Conservation (phyloP, 352 stramenopile species). For the Phytopythium vexans region DNA sequence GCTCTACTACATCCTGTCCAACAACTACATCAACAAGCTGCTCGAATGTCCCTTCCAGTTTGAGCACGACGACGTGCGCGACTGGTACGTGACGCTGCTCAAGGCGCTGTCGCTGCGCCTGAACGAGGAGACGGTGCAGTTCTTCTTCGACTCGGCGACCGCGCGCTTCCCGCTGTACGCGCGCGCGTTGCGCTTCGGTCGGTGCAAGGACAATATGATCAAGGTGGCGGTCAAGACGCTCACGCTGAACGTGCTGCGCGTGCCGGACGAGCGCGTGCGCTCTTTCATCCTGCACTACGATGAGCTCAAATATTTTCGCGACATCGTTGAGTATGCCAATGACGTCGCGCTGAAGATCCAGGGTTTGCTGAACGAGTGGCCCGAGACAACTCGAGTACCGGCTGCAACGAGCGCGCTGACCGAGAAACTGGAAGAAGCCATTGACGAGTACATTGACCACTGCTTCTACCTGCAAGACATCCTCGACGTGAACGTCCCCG, state of each 20-base stretch:
- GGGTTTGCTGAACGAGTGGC: conserved; percentile 64
- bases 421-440: conserved; percentile 77
- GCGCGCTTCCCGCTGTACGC: conserved; percentile 74
- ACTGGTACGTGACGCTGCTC: conserved; percentile 88
- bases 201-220: conserved; percentile 80
- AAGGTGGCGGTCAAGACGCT: conserved; percentile 87
- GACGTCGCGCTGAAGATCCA: conserved; percentile 78
- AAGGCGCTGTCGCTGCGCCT: conserved; percentile 84
- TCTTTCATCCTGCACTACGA: conserved; percentile 72
- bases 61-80: conserved; percentile 79
- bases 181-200: conserved; percentile 63
- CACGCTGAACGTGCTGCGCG: conserved; percentile 80
- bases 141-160: conserved; percentile 73
- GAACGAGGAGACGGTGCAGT: conserved; percentile 89
- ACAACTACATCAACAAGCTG: conserved; percentile 94
- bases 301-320: conserved; percentile 75
- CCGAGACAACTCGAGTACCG: conserved; percentile 8
- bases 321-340: conserved; percentile 74
- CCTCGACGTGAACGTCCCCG: conserved; percentile 76
- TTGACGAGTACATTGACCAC: conserved; percentile 84
- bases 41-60: conserved; percentile 77
- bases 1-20: conserved; percentile 94
- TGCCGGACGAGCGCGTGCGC: conserved; percentile 72
- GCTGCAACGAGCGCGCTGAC: conserved; percentile 19
- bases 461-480: conserved; percentile 86